These are phyloP conservation scores for Geranium brycei DNA, from an alignment of 345 rosid genomes.

Conservation along the genomic window DNA sequence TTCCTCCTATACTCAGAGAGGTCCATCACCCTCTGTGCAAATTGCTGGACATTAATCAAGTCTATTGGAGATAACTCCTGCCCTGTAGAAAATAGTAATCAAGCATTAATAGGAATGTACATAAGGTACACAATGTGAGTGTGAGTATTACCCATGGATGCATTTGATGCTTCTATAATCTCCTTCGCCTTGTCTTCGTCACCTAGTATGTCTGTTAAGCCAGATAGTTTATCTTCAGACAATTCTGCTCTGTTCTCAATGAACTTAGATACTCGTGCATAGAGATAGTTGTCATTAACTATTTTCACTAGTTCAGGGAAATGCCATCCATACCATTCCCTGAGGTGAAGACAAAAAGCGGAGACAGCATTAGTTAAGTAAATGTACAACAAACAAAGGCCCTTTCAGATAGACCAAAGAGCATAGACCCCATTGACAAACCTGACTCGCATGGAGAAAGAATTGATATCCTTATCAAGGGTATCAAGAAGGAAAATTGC, in stretches of 20 bases:
- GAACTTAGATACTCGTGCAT: slow-evolving; percentile 54
- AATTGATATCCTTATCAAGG: slow-evolving; percentile 81
- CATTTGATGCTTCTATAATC: slow-evolving; percentile 84
- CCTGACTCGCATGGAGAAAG: slow-evolving; percentile 93
- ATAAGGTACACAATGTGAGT: neutral
- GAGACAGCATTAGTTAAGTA: too few relatives aligned
- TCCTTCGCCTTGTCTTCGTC: slow-evolving; percentile 93
- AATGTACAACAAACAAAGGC: too few relatives aligned
- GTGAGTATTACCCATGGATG: slow-evolving; percentile 69
- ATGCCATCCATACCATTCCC: slow-evolving; percentile 99
- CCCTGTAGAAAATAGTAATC: slow-evolving; percentile 32
- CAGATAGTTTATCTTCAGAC: slow-evolving; percentile 45
- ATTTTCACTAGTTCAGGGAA: slow-evolving; percentile 91
- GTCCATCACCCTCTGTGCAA: slow-evolving; percentile 77
- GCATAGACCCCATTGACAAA: slow-evolving; percentile 19
- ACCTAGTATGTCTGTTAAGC: slow-evolving; percentile 58
- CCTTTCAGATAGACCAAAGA: neutral
- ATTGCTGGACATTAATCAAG: slow-evolving; percentile 67
- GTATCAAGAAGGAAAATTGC: slow-evolving; percentile 81
- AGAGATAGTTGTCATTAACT: slow-evolving; percentile 83
- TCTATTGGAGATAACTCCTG: slow-evolving; percentile 78
- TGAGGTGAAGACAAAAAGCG: slow-evolving; percentile 18
- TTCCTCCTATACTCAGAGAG: slow-evolving; percentile 82
- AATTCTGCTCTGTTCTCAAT: slow-evolving; percentile 65
- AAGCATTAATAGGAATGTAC: neutral